Evolutionary conservation across 345 rosid species (phyloP).

Genomic region (Garcia nutans): DNA sequence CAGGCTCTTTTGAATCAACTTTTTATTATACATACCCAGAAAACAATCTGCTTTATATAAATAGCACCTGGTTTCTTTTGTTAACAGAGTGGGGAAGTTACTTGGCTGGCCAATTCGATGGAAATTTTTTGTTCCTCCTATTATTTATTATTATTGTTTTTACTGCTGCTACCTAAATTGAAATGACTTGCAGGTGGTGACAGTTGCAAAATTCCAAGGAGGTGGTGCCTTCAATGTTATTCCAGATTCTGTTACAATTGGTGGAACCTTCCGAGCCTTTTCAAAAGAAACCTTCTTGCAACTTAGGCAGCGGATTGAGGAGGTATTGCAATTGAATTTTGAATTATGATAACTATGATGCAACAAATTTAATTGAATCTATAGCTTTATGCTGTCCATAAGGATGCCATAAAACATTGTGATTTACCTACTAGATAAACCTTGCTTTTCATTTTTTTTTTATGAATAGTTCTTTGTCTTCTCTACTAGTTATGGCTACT

Average conservation of each 20-base stretch:
- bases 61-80: neutral
- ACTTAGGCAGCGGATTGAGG: slow-evolving; percentile 61
- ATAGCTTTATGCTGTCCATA: neutral
- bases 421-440: neutral
- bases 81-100: neutral
- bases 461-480: neutral
- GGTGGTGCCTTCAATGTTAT: slow-evolving; percentile 83
- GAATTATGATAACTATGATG: neutral
- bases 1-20: neutral
- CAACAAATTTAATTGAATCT: neutral
- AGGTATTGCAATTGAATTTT: slow-evolving; percentile 39
- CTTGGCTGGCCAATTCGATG: neutral
- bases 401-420: neutral
- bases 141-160: neutral
- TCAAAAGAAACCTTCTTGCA: slow-evolving; percentile 45
- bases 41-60: neutral
- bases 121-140: neutral
- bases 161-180: neutral
- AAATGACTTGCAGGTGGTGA: slow-evolving; percentile 56
- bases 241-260: slow-evolving; percentile 75
- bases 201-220: slow-evolving; percentile 61
- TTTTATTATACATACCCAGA: neutral
- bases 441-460: neutral
- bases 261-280: slow-evolving; percentile 80
- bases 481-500: neutral